Percentiles rank a stretch among this genome's conserved stretches.
Conservation (phyloP, 257 asterid species). For the Osmanthus fragrans region DNA sequence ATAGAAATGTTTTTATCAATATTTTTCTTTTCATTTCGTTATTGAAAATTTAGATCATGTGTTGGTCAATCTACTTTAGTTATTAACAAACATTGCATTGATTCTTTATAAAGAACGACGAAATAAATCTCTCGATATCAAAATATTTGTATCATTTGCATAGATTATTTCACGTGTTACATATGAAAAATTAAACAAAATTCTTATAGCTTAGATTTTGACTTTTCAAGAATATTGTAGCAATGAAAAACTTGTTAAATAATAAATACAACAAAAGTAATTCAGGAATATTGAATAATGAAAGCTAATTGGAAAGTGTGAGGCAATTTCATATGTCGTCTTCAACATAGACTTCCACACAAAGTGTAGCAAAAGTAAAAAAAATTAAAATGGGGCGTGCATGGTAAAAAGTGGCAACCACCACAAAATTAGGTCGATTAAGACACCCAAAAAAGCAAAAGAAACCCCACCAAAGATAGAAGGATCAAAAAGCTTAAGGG, state of each 20-base stretch:
- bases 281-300: background rate
- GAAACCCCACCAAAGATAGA: background rate
- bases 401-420: background rate
- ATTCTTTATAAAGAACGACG: too few relatives aligned
- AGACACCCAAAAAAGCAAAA: constrained; percentile 16
- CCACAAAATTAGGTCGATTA: constrained; percentile 7
- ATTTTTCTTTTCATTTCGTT: too few relatives aligned
- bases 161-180: too few relatives aligned
- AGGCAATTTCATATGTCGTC: background rate
- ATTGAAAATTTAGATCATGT: too few relatives aligned
- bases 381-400: background rate
- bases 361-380: background rate
- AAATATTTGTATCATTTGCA: too few relatives aligned
- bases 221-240: background rate
- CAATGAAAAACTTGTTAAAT: background rate
- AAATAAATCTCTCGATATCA: too few relatives aligned
- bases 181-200: too few relatives aligned
- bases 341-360: background rate
- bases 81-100: too few relatives aligned
- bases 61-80: too few relatives aligned
- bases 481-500: background rate
- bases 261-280: background rate
- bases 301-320: background rate
- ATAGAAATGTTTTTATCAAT: too few relatives aligned
- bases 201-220: background rate